phyloP scores from a whole-genome alignment of 352 stramenopile species.

The Globisporangium rhizosaccharum region DNA sequence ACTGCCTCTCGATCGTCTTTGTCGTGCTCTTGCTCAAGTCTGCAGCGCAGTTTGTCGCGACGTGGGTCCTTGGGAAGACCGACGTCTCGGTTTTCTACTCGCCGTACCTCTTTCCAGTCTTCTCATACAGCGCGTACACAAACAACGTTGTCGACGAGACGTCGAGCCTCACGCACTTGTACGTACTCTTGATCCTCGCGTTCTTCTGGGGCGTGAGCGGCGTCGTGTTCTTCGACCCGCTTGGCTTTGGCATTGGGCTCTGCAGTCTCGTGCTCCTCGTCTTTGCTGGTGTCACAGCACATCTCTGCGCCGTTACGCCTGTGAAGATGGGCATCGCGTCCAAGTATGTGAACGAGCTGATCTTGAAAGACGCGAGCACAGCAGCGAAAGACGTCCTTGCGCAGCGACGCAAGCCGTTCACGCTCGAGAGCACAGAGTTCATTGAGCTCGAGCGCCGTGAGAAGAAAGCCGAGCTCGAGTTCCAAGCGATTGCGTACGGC shows the following conservation, averaged over 20 bases:
- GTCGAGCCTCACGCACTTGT: conserved; percentile 54
- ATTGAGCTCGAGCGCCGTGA: conserved; percentile 63
- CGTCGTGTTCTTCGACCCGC: conserved; percentile 88
- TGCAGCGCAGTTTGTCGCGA: conserved; percentile 46
- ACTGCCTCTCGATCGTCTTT: conserved; percentile 80
- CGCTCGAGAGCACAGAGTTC: conserved; percentile 75
- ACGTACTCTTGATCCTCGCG: conserved; percentile 58
- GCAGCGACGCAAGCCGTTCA: conserved; percentile 59
- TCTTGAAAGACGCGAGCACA: conserved; percentile 79
- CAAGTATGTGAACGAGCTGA: conserved; percentile 88
- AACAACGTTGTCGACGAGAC: conserved; percentile 91
- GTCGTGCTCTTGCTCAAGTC: conserved; percentile 79
- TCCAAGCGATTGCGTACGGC: conserved; percentile 76
- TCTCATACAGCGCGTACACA: conserved; percentile 87
- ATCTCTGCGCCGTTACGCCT: conserved; percentile 78
- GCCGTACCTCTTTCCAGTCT: conserved; percentile 88
- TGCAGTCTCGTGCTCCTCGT: conserved; percentile 80
- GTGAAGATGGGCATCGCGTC: conserved; percentile 84
- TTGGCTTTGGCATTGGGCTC: conserved; percentile 85
- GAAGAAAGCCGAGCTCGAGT: conserved; percentile 77
- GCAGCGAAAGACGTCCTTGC: conserved; percentile 65
- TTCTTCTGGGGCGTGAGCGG: conserved; percentile 85
- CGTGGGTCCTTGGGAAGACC: conserved; percentile 55
- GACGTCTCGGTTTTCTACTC: conserved; percentile 78
- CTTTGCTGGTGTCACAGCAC: conserved; percentile 68